Conservation (phyloP, 495 filamentous ascomycete genomes). For the Eremomyces bilateralis region DNA sequence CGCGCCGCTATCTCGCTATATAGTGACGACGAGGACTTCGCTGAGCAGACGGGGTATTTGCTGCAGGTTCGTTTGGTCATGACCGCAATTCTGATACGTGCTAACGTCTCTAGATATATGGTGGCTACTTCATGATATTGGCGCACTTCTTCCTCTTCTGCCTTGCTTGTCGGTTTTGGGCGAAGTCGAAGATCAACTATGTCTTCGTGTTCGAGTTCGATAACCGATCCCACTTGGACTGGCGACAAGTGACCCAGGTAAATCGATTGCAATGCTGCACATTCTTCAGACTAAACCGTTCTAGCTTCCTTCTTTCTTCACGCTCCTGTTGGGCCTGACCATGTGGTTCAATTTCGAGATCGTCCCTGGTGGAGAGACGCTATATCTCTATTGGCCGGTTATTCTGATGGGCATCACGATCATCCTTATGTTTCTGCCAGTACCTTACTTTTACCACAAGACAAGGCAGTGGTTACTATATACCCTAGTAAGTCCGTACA, state of each 20-base stretch:
- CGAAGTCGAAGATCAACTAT: constrained; percentile 72
- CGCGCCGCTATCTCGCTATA: constrained; percentile 34
- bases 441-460: constrained; percentile 48
- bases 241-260: constrained; percentile 68
- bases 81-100: constrained; percentile 2
- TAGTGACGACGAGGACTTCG: constrained; percentile 23
- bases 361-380: constrained; percentile 34
- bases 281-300: constrained; percentile 1
- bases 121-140: constrained; percentile 58
- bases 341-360: constrained; percentile 73
- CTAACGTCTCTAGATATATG: constrained; percentile 45
- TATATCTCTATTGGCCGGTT: constrained; percentile 81
- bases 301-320: constrained; percentile 51
- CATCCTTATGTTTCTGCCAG: constrained; percentile 51
- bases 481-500: constrained; percentile 53
- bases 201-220: constrained; percentile 94
- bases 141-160: constrained; percentile 56
- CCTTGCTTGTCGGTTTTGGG: constrained; percentile 64
- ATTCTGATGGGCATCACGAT: constrained; percentile 47
- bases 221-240: constrained; percentile 61
- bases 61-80: constrained; percentile 29
- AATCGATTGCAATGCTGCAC: constrained; percentile 1
- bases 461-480: constrained; percentile 67
- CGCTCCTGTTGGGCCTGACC: constrained; percentile 55
- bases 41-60: constrained; percentile 45